phyloP scores from a whole-genome alignment of 1,284 basidiomycete genomes.

The Cystobasidium sp. region DNA sequence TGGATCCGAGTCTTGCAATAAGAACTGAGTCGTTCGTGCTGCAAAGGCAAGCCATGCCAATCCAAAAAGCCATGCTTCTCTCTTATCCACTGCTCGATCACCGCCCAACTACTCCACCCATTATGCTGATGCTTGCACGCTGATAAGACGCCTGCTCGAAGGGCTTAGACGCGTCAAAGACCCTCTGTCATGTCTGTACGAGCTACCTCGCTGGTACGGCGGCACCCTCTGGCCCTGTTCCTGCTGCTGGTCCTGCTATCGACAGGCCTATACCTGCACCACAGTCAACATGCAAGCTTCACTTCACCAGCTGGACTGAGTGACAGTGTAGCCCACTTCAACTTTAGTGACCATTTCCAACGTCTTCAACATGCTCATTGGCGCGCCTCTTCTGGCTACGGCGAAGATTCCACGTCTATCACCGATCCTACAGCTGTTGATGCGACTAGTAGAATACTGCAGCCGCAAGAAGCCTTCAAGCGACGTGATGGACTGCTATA shows the following conservation, averaged over 20 bases:
- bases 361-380: conserved; percentile 18
- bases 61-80: too few relatives aligned
- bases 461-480: conserved; percentile 31
- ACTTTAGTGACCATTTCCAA: conserved; percentile 14
- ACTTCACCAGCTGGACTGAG: not conserved
- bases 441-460: conserved; percentile 5
- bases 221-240: conserved; percentile 12
- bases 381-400: conserved; percentile 10
- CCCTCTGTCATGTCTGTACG: not conserved
- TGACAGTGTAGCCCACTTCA: conserved; percentile 14
- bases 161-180: too few relatives aligned
- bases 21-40: too few relatives aligned
- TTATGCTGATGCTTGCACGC: too few relatives aligned
- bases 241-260: not conserved
- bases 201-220: not conserved
- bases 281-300: conserved; percentile 7
- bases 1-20: too few relatives aligned
- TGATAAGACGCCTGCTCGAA: too few relatives aligned
- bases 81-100: too few relatives aligned
- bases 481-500: conserved; percentile 28
- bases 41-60: too few relatives aligned
- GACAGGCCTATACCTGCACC: conserved; percentile 3
- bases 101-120: too few relatives aligned
- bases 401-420: not conserved
- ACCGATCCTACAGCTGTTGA: not conserved